phyloP scores from a whole-genome alignment of 106 monocot genomes.

The Dioscorea dumetorum region DNA sequence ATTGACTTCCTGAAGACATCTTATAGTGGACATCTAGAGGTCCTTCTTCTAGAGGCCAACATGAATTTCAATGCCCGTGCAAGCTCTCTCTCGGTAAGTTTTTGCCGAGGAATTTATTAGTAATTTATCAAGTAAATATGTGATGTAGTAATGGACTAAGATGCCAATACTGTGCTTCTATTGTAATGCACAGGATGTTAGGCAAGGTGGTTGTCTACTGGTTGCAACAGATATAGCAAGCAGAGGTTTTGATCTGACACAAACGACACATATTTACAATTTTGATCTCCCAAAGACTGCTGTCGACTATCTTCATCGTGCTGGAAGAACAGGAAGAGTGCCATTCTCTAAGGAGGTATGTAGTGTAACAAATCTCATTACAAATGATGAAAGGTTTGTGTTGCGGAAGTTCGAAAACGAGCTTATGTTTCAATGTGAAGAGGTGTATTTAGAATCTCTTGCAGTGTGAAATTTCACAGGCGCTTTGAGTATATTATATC shows the following conservation, averaged over 20 bases:
- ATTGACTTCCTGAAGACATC: conserved; percentile 51
- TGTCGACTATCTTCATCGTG: conserved; percentile 74
- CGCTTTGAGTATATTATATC: too few relatives aligned
- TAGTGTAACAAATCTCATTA: conserved; percentile 63
- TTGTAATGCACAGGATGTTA: conserved; percentile 40
- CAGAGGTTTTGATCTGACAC: conserved; percentile 88
- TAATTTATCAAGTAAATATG: too few relatives aligned
- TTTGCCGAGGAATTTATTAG: too few relatives aligned
- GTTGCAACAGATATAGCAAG: conserved; percentile 91
- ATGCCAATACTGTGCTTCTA: not conserved
- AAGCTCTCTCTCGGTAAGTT: conserved; percentile 57
- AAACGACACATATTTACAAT: conserved; percentile 91
- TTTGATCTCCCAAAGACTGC: conserved; percentile 82
- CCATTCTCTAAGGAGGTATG: conserved; percentile 64
- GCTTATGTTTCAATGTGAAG: conserved; percentile 62
- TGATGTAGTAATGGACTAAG: too few relatives aligned
- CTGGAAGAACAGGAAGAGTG: conserved; percentile 71
- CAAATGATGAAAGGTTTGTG: conserved; percentile 74
- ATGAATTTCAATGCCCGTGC: conserved; percentile 96
- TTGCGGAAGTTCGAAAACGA: conserved; percentile 83
- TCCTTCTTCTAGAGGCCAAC: conserved; percentile 64
- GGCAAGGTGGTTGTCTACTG: conserved; percentile 51
- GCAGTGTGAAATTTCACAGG: too few relatives aligned
- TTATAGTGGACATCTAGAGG: conserved; percentile 62
- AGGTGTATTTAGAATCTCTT: conserved; percentile 5